These are phyloP conservation scores for Trichoderma semiorbis DNA, from an alignment of 2,329 filamentous ascomycete species.

Conservation along the genomic window DNA sequence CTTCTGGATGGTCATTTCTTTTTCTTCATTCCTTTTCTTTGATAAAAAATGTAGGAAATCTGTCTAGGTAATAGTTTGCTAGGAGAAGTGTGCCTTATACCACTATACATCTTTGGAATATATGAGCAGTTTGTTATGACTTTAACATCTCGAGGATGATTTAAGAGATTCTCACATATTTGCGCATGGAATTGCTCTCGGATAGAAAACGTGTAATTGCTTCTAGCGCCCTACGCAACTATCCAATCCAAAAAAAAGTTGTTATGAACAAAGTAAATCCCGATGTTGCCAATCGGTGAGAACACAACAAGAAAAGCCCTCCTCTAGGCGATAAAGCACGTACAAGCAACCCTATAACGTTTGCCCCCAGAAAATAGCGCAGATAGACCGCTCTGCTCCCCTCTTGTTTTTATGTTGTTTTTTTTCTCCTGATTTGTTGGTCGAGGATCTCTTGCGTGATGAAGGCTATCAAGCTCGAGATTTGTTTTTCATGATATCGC, in stretches of 20 bases:
- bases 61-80: background rate
- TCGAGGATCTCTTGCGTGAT: background rate
- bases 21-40: background rate
- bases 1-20: background rate
- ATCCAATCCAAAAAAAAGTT: background rate
- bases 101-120: conserved; percentile 5
- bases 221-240: background rate
- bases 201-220: background rate
- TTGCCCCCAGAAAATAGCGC: background rate
- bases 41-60: background rate
- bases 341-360: background rate
- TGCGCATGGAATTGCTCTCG: background rate
- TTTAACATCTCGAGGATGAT: background rate
- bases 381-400: background rate
- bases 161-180: background rate
- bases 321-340: background rate
- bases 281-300: background rate
- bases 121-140: background rate
- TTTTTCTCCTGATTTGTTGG: no score
- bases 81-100: conserved; percentile 1
- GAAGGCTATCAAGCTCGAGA: background rate
- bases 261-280: background rate
- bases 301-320: background rate
- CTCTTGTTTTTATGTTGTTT: background rate
- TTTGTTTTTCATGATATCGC: background rate